phyloP scores from a whole-genome alignment of 2,329 filamentous ascomycete genomes.

The Claviceps sp. region DNA sequence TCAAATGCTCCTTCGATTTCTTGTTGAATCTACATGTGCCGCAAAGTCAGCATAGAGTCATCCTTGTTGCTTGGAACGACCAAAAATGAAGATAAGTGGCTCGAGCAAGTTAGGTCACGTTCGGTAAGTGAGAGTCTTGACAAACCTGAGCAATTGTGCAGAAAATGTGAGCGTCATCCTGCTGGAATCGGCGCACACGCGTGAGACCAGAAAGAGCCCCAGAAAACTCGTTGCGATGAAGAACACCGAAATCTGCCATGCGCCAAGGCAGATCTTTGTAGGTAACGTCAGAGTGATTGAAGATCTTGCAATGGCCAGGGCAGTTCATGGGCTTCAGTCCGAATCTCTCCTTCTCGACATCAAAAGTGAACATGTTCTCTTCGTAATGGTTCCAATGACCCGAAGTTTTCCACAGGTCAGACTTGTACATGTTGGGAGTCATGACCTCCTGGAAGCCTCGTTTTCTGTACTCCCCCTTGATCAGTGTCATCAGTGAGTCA shows the following conservation, averaged over 20 bases:
- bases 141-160: conserved; percentile 38
- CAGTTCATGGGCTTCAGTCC: conserved; percentile 98
- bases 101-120: too few species aligned
- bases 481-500: conserved; percentile 70
- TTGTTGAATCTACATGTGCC: conserved; percentile 18
- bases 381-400: conserved; percentile 81
- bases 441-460: conserved; percentile 92
- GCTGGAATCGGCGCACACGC: conserved; percentile 83
- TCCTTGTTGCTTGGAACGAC: background rate
- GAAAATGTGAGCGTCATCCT: conserved; percentile 96
- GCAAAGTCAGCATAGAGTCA: background rate
- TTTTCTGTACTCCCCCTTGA: conserved; percentile 81
- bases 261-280: conserved; percentile 79
- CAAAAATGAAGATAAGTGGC: background rate
- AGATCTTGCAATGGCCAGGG: conserved; percentile 84
- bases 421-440: conserved; percentile 89
- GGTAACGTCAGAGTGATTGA: conserved; percentile 68
- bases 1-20: conserved; percentile 71
- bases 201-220: conserved; percentile 85
- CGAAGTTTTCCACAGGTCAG: conserved; percentile 83
- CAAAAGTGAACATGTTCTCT: conserved; percentile 77
- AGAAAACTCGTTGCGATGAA: conserved; percentile 91
- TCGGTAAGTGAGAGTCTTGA: too few species aligned
- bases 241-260: conserved; percentile 88
- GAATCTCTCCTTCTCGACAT: conserved; percentile 57